phyloP scores from a whole-genome alignment of 1,284 basidiomycete species.

The Calocybe gambosa region DNA sequence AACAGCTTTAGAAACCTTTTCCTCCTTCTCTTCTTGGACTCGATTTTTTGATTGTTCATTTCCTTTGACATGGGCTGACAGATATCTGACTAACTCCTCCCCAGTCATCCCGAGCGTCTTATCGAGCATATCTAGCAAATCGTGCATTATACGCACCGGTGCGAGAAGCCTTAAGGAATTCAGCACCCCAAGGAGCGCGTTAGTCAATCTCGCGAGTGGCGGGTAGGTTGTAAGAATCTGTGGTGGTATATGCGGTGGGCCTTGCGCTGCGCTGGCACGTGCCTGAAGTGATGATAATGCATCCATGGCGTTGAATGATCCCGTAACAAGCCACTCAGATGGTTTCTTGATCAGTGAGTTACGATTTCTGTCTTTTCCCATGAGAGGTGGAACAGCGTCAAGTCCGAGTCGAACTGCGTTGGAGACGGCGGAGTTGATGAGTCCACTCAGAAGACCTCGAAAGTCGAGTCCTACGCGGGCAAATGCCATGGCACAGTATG shows the following conservation, averaged over 20 bases:
- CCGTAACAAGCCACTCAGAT: conserved; percentile 45
- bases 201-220: conserved; percentile 71
- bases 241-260: conserved; percentile 55
- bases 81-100: conserved; percentile 39
- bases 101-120: conserved; percentile 41
- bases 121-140: conserved; percentile 46
- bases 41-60: conserved; percentile 14
- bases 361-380: conserved; percentile 14
- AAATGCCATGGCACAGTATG: conserved; percentile 90
- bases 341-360: conserved; percentile 22
- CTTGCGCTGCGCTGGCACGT: conserved; percentile 8
- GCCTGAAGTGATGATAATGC: conserved; percentile 8
- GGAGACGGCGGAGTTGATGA: conserved; percentile 59
- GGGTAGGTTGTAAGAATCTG: conserved; percentile 68
- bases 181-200: conserved; percentile 67
- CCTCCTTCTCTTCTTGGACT: conserved; percentile 31
- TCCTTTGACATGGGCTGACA: conserved; percentile 22
- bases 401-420: conserved; percentile 37
- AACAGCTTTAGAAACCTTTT: conserved; percentile 41
- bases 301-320: conserved; percentile 28
- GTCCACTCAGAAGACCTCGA: conserved; percentile 52
- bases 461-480: conserved; percentile 89
- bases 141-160: conserved; percentile 48
- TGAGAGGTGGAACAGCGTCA: conserved; percentile 20
- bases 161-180: conserved; percentile 82